Evolutionary conservation across 192 early-diverging fungal species (phyloP).

Genomic region (Podila verticillata): DNA sequence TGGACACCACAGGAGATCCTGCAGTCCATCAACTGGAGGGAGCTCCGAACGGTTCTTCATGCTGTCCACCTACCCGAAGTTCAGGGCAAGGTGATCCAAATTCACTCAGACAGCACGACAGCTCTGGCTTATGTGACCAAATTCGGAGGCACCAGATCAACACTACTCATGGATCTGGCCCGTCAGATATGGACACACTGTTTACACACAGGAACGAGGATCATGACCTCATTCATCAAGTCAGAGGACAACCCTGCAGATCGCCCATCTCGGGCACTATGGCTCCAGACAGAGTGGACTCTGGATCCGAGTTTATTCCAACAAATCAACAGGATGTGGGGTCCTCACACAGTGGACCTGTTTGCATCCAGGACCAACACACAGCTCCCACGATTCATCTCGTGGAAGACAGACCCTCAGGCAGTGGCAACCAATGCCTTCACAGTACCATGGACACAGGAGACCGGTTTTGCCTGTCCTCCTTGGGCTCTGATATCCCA

Average conservation of each 20-base stretch:
- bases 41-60: background rate
- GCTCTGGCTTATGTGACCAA: conserved; percentile 41
- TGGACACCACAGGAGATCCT: background rate
- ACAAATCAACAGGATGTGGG: conserved; percentile 16
- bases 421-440: no score
- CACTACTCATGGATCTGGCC: conserved; percentile 22
- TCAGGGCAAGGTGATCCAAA: conserved; percentile 4
- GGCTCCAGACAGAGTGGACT: conserved; percentile 24
- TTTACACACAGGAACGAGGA: conserved; percentile 24
- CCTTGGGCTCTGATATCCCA: no score
- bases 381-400: conserved; percentile 18
- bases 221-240: conserved; percentile 19
- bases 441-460: no score
- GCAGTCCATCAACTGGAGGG: conserved; percentile 18
- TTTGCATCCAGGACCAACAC: conserved; percentile 22
- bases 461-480: no score
- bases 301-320: conserved; percentile 9
- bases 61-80: no score
- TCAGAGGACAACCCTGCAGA: conserved; percentile 30
- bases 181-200: conserved; percentile 20
- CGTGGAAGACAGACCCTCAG: conserved; percentile 10
- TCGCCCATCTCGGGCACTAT: conserved; percentile 13
- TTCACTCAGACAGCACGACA: conserved; percentile 35
- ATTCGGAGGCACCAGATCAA: conserved; percentile 34
- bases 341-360: conserved; percentile 34